A percentile compares a stretch with the other conserved stretches of the same genome.
These are phyloP conservation scores for Aspergillus candidus DNA, from an alignment of 2,329 filamentous ascomycete species.

Conservation along the genomic window DNA sequence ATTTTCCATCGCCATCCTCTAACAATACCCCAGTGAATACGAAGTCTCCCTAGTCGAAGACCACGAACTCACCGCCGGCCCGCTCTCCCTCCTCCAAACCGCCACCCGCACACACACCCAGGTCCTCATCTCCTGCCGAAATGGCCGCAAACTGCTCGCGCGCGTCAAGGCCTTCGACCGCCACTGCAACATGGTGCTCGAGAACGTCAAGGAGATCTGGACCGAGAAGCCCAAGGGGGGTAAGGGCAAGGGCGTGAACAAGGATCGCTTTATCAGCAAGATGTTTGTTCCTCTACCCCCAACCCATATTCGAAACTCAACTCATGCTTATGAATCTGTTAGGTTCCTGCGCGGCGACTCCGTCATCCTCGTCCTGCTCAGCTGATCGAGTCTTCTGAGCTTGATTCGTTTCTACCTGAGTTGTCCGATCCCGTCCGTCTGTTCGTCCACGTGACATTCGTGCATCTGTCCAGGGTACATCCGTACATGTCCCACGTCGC, in stretches of 20 bases:
- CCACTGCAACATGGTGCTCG: constrained; percentile 98
- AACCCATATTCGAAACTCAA: neutral
- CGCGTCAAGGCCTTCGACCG: constrained; percentile 98
- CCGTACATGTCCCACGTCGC: too few species aligned
- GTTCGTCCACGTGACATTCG: too few species aligned
- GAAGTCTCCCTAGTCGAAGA: constrained; percentile 78
- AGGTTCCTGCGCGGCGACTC: constrained; percentile 84
- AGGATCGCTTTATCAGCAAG: constrained; percentile 97
- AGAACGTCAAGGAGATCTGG: constrained; percentile 99
- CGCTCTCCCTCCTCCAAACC: constrained; percentile 90
- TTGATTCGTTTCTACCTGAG: too few species aligned
- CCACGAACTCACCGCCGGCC: constrained; percentile 72
- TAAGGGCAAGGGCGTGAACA: constrained; percentile 94
- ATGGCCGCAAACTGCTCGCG: constrained; percentile 94
- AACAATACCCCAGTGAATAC: constrained; percentile 61
- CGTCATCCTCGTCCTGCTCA: constrained; percentile 79
- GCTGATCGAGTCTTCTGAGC: constrained; percentile 44
- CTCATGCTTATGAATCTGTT: constrained; percentile 1
- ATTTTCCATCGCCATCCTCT: constrained; percentile 13
- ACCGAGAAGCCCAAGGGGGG: constrained; percentile 83
- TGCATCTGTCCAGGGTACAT: too few species aligned
- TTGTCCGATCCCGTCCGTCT: too few species aligned
- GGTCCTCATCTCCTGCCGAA: constrained; percentile 93
- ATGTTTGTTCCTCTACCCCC: constrained; percentile 55
- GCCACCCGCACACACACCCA: constrained; percentile 91